A percentile compares a stretch with the other conserved stretches of the same genome.
Evolutionary conservation across 345 rosid genomes (phyloP).

Genomic region (Murraya paniculata): DNA sequence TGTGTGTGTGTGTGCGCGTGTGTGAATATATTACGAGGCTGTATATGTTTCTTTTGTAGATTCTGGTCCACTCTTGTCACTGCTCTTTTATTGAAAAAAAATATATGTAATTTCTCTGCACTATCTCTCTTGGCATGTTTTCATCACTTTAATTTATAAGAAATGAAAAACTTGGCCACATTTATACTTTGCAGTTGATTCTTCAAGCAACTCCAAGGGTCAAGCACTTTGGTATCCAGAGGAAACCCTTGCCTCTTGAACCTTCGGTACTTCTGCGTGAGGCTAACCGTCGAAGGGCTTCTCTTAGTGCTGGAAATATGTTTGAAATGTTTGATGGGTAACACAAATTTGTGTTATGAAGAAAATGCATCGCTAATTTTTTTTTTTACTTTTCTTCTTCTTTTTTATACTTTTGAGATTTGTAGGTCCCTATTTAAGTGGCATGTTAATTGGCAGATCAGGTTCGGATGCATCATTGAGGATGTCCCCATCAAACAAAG

Average conservation of each 20-base stretch:
- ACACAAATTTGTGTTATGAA: slow-evolving; percentile 26
- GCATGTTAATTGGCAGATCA: slow-evolving; percentile 59
- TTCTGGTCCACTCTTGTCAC: background rate
- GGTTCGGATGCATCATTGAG: slow-evolving; percentile 50
- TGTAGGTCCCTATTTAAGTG: slow-evolving; percentile 28
- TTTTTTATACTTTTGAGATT: slow-evolving; percentile 15
- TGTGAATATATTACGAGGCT: background rate
- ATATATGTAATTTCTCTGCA: background rate
- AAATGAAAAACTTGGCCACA: background rate
- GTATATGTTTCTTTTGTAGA: background rate
- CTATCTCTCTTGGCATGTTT: background rate
- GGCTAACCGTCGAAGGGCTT: slow-evolving; percentile 95
- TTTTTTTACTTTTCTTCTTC: slow-evolving; percentile 5
- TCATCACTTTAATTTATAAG: background rate
- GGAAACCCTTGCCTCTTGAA: slow-evolving; percentile 90
- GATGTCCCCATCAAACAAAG: slow-evolving; percentile 47
- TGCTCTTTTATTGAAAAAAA: background rate
- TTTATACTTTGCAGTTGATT: slow-evolving; percentile 51
- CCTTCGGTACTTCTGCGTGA: slow-evolving; percentile 90
- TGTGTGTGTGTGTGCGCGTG: too few species aligned
- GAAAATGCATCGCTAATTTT: slow-evolving; percentile 5
- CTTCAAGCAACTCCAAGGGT: slow-evolving; percentile 71
- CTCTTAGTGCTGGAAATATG: slow-evolving; percentile 92
- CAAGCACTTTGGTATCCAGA: slow-evolving; percentile 85
- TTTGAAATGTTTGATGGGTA: slow-evolving; percentile 84